Percentiles rank a stretch among this genome's conserved stretches.
Evolutionary conservation across 2,329 filamentous ascomycete species (phyloP).

Genomic region (Xylariaceae sp.): DNA sequence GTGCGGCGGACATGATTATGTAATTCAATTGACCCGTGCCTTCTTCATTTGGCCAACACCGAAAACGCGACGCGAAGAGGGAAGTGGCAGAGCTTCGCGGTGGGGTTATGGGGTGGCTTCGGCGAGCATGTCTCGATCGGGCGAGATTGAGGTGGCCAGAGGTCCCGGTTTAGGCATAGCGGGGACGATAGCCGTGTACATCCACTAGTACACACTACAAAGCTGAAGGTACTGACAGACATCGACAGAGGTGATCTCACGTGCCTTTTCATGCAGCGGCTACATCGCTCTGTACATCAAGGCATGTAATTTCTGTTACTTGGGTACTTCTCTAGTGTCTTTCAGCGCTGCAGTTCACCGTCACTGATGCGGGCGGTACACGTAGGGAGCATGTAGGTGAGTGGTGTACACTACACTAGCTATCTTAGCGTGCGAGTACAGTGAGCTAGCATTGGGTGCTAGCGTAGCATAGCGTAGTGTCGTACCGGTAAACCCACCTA

Average conservation of each 20-base stretch:
- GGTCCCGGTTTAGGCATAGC: conserved; percentile 14
- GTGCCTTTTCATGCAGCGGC: background rate
- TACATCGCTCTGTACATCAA: background rate
- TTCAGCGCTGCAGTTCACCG: background rate
- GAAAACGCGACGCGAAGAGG: background rate
- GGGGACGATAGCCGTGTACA: background rate
- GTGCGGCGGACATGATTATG: conserved; percentile 1
- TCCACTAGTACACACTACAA: background rate
- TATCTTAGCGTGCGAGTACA: too few relatives aligned
- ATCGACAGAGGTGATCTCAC: background rate
- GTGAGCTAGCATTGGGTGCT: too few relatives aligned
- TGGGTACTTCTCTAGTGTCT: background rate
- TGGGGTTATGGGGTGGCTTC: conserved; percentile 20
- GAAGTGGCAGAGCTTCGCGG: conserved; percentile 7
- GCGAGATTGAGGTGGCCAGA: conserved; percentile 17
- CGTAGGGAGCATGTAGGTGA: background rate
- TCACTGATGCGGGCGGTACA: background rate
- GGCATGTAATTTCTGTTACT: background rate
- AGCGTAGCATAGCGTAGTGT: too few relatives aligned
- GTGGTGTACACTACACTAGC: background rate
- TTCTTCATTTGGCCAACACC: background rate
- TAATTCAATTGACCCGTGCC: background rate
- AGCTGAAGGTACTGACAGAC: background rate
- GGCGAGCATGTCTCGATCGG: conserved; percentile 17
- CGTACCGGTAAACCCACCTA: too few relatives aligned